These are phyloP conservation scores for Knoxia roxburghii DNA, from an alignment of 257 asterid genomes.

Conservation along the genomic window DNA sequence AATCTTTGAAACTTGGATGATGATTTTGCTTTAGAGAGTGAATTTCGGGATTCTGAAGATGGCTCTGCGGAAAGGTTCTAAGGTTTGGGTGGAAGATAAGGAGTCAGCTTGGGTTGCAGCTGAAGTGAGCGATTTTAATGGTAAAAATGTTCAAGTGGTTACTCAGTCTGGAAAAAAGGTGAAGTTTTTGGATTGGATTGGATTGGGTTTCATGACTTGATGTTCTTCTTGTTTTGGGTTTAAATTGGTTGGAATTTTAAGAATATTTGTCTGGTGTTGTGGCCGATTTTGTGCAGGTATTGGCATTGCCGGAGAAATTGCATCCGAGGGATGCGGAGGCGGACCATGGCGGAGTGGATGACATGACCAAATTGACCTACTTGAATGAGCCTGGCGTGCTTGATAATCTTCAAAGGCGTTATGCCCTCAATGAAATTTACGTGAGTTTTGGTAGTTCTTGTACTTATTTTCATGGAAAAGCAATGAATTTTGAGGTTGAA, in stretches of 20 bases:
- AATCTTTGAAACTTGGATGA: neutral
- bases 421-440: constrained; percentile 83
- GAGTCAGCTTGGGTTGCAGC: constrained; percentile 76
- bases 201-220: neutral
- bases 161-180: constrained; percentile 78
- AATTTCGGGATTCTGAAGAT: constrained; percentile 21
- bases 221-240: constrained; percentile 6
- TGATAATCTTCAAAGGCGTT: constrained; percentile 83
- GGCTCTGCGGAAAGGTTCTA: constrained; percentile 73
- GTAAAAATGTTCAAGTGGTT: constrained; percentile 69
- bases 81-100: constrained; percentile 86
- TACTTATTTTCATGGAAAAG: too few relatives aligned
- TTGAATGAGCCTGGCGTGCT: constrained; percentile 96
- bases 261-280: neutral
- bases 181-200: too few relatives aligned
- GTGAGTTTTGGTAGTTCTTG: constrained; percentile 35
- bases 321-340: constrained; percentile 75
- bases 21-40: constrained; percentile 16
- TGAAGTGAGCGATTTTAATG: constrained; percentile 58
- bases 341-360: constrained; percentile 98
- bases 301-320: constrained; percentile 63
- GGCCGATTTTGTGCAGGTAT: constrained; percentile 31
- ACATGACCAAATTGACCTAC: constrained; percentile 89
- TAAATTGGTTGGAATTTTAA: constrained; percentile 3
- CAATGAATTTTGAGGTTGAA: too few relatives aligned